A percentile compares a stretch with the other conserved stretches of the same genome.
phyloP scores from a whole-genome alignment of 768 basidiomycete genomes.

The Russula compacta region DNA sequence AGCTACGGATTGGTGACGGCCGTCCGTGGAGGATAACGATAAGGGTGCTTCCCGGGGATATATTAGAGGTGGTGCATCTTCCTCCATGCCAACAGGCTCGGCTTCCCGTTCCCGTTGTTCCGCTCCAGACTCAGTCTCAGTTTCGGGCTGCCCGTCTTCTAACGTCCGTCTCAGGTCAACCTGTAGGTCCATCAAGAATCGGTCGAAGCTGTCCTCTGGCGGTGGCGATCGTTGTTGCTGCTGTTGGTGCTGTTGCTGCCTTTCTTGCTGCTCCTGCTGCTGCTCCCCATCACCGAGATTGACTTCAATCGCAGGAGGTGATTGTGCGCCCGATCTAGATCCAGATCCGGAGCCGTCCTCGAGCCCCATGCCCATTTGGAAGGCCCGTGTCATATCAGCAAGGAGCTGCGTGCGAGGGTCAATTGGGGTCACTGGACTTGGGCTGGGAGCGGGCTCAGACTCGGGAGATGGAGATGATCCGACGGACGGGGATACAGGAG shows the following conservation, averaged over 20 bases:
- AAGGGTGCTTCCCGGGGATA: slow-evolving; percentile 7
- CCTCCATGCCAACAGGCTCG: neutral
- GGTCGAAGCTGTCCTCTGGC: slow-evolving; percentile 66
- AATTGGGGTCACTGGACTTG: slow-evolving; percentile 14
- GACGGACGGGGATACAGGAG: neutral
- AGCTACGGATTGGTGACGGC: neutral
- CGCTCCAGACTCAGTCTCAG: neutral
- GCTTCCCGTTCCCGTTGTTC: neutral
- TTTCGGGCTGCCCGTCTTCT: slow-evolving; percentile 23
- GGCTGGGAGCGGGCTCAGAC: neutral
- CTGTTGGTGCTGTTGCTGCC: neutral
- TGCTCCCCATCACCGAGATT: slow-evolving; percentile 4
- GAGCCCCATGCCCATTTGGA: slow-evolving; percentile 53
- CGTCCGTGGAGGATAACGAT: neutral
- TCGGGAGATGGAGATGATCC: slow-evolving; percentile 1
- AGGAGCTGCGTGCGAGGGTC: slow-evolving; percentile 60
- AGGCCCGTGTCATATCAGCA: slow-evolving; percentile 73
- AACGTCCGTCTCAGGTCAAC: slow-evolving; percentile 59
- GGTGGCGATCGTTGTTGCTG: slow-evolving; percentile 25
- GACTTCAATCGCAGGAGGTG: neutral
- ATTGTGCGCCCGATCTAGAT: neutral
- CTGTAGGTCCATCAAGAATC: slow-evolving; percentile 73
- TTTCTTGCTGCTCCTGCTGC: neutral
- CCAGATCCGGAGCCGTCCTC: slow-evolving; percentile 1
- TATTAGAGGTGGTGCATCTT: neutral